Percentiles rank a stretch among this genome's conserved stretches.
phyloP scores from a whole-genome alignment of 176 grass and related monocot genomes.

The Luzula sylvatica region DNA sequence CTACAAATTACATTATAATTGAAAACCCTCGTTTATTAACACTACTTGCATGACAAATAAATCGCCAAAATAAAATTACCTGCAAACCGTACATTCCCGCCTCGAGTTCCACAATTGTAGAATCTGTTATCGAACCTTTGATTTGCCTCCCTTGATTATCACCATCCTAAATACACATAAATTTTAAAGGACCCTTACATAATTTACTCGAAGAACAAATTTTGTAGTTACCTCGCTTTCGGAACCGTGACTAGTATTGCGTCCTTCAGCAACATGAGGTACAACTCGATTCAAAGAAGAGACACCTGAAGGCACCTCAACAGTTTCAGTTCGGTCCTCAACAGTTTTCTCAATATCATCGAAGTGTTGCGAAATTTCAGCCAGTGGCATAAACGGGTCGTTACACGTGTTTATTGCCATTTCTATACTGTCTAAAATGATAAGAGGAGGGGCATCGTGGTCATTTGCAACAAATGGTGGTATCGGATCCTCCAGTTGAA shows the following conservation, averaged over 20 bases:
- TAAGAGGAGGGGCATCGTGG: slow-evolving; percentile 2
- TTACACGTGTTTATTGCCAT: background rate
- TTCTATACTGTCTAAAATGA: slow-evolving; percentile 13
- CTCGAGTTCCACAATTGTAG: slow-evolving; percentile 73
- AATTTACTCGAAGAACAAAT: too few species aligned
- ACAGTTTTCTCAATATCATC: background rate
- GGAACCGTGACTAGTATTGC: slow-evolving; percentile 6
- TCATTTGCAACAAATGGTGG: background rate
- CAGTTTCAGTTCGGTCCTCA: background rate
- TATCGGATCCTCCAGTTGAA: background rate
- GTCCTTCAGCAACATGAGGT: slow-evolving; percentile 46
- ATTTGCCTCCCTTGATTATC: slow-evolving; percentile 25
- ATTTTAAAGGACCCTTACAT: background rate
- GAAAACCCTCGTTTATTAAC: too few species aligned
- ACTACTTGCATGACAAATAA: too few species aligned
- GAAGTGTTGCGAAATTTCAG: background rate
- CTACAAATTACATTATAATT: slow-evolving; percentile 23
- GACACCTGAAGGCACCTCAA: slow-evolving; percentile 32
- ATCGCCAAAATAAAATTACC: slow-evolving; percentile 34
- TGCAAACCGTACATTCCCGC: slow-evolving; percentile 89
- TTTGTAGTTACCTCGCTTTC: slow-evolving; percentile 32
- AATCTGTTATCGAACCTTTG: slow-evolving; percentile 49
- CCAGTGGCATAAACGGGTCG: slow-evolving; percentile 9
- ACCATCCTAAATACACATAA: slow-evolving; percentile 36
- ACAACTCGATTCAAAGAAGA: slow-evolving; percentile 22